Base-by-base conservation (phyloP, 257 asterid genomes). In the Thymus quinquecostatus region DNA sequence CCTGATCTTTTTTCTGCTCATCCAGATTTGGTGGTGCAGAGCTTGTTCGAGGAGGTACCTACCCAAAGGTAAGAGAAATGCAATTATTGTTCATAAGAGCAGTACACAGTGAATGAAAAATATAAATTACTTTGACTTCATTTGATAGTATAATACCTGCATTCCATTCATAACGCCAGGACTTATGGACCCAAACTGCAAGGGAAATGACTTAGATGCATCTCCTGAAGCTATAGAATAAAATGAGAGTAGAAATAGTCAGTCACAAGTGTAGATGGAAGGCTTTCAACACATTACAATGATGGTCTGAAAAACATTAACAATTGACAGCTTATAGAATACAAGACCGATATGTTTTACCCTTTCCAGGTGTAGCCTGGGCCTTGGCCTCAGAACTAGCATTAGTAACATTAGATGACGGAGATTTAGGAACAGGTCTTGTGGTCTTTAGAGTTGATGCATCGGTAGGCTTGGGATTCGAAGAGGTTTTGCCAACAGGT, bases 1-100 rank as follows among this genome's bases (percentile, higher is more conserved):
- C 97, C 96, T 89, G 97, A 44, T 84, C 88, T 66, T 85, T 87
- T 78, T 84, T 91, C 85, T 93, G 98, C 83, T 93, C 98, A 74
- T 86, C 98, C 86, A 93, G 74, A 82, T 84, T 90, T 8, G 98
- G 96, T 38, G 97, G 96, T 69, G 96, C 97, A 38, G 97, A 91
- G 86, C 93, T 91, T 78, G 97, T 91, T 71, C 98, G 86, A 44
- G 98, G 91, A 59, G 98, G 98, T 62, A 91, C 76, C 98, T 93
- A 63, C 69, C 73, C 58, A 75, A 12, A 75, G 64, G 71, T 38
- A 30, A 21, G 36, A 63, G 69, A 50, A 79, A 72, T 10, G 62
- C 30, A 68, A 29, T 47, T 64, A 72, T 47, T n/a, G 30, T 48
- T 69, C 50, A 73, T 44, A 69, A 41, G 64, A 64, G 34, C 14